Evolutionary conservation across 2,329 filamentous ascomycete genomes (phyloP), one percentile per base, ranked within the genome.

Genomic region (Aspergillus fumigatus): DNA sequence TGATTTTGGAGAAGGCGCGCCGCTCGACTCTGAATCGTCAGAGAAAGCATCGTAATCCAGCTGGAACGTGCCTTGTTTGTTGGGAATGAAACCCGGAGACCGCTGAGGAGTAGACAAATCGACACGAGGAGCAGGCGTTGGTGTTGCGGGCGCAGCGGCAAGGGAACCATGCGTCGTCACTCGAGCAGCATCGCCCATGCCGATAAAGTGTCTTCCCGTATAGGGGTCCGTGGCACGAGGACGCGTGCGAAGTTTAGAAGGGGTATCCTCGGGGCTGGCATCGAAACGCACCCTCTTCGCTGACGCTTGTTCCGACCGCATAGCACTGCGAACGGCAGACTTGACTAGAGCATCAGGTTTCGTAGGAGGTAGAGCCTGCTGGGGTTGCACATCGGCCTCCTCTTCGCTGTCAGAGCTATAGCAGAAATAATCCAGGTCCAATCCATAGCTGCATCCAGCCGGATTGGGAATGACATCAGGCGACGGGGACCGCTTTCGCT

Each of bases 401-500:
- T 67, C 65, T 32, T 73, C 73, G 21, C 67, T 67, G 19, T 71
- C 68, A 35, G 65, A 68, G 48, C 64, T 67, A 53, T 71, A 70
- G 41, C 55, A 64, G 57, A 76, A 76, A 51, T 75, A 78, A 19
- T 71, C 66, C 26, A 70, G 58, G 51, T 75, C 64, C 63, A 78
- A 61, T 10, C 76, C 75, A 64, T 76, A 78, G 51, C 75, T 75
- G 29, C 61, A 65, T 10, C 72, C 73, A 14, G 63, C 56, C 8
- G 75, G 75, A 54, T 77, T 76, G 4, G 75, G 75, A 50, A 78
- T 77, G 14, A 68, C 58, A 43, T 76, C 70, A 19, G 74, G 75
- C 38, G 73, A 73, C 4, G 68, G 68, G n/a, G 66, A 64, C 10
- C 74, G 70, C 59, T 75, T 75, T 55, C 75, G 73, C 64, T 77